Conservation (phyloP, 345 rosid genomes). For the Schrenkiella parvula region DNA sequence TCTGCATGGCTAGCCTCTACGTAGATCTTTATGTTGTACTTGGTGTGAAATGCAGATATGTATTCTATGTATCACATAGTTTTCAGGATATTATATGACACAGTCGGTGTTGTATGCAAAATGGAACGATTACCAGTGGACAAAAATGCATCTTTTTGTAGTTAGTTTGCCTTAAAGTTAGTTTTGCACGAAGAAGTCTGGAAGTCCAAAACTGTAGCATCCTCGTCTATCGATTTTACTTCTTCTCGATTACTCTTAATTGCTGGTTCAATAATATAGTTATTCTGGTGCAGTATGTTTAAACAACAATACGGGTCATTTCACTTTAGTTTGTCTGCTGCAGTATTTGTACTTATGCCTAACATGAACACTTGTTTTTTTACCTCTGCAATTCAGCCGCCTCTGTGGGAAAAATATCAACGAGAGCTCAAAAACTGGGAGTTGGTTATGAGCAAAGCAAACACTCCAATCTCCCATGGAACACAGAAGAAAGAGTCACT, state of each 20-base stretch:
- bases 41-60: background rate
- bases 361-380: background rate
- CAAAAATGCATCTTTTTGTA: background rate
- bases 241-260: background rate
- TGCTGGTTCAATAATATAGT: conserved; percentile 1
- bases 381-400: conserved; percentile 51
- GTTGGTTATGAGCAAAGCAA: conserved; percentile 47
- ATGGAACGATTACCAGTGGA: background rate
- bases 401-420: conserved; percentile 89
- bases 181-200: background rate
- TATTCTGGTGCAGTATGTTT: background rate
- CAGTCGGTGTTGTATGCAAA: background rate
- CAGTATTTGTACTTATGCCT: background rate
- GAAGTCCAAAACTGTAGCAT: background rate
- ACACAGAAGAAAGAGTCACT: conserved; percentile 47
- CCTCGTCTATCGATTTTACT: background rate
- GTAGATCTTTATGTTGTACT: background rate
- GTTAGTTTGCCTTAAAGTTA: background rate
- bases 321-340: background rate
- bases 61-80: background rate
- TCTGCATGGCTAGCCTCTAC: conserved; percentile 7
- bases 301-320: background rate
- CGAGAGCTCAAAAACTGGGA: conserved; percentile 82
- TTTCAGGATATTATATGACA: background rate
- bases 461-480: conserved; percentile 38